Evolutionary conservation across 2,329 filamentous ascomycete genomes (phyloP).

Genomic region (Fusarium neocosmosporiellum): DNA sequence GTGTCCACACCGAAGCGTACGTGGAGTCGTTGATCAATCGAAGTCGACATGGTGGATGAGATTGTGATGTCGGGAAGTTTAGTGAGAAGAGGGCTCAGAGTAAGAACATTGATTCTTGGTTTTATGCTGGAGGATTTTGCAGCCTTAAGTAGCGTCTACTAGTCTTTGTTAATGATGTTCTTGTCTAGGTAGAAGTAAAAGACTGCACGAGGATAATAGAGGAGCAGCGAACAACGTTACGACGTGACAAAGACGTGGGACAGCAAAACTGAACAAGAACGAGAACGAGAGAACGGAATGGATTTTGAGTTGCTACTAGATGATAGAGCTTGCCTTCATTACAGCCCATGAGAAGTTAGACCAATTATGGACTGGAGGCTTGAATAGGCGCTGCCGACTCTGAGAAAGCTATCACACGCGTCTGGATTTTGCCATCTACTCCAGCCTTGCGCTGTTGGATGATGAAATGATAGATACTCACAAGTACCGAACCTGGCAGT

Average conservation of each 20-base stretch:
- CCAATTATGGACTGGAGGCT: neutral
- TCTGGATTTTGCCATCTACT: neutral
- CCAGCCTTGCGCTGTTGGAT: neutral
- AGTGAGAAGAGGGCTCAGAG: neutral
- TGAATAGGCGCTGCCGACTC: neutral
- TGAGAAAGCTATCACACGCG: neutral
- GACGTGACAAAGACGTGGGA: neutral
- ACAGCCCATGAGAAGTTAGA: neutral
- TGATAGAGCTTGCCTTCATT: neutral
- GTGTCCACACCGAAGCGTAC: neutral
- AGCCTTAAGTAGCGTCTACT: neutral
- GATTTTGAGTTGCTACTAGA: too few relatives aligned
- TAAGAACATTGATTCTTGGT: neutral
- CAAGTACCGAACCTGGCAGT: neutral
- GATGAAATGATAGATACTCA: neutral
- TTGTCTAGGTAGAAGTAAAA: neutral
- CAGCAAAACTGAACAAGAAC: neutral
- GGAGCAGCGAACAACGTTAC: neutral
- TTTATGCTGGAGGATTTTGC: neutral
- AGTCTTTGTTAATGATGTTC: neutral
- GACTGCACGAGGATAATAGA: neutral
- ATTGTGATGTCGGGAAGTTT: neutral
- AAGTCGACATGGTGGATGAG: neutral
- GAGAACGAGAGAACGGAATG: neutral
- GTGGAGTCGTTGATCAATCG: neutral